Base-by-base conservation (phyloP, 352 stramenopile genomes). In the Phytophthora pisi region DNA sequence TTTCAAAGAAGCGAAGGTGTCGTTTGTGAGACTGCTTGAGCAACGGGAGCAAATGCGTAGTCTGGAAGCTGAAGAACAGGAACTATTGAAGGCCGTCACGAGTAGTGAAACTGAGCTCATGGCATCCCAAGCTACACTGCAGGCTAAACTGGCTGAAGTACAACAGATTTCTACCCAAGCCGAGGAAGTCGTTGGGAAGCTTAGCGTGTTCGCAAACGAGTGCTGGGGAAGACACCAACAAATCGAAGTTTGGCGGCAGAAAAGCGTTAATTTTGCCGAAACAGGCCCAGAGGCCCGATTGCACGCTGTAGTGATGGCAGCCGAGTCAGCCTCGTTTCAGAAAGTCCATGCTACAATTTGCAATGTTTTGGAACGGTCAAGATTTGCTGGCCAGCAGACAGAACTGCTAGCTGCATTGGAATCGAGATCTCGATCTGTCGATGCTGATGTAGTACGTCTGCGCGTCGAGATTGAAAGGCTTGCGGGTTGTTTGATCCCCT, bases 181-280 rank as follows among this genome's bases (percentile, higher is more conserved):
- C 9, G 58, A 71, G 6, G 51, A 66, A 15, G 43, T 72, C 13
- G 54, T 28, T 20, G 42, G 53, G 9, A 74, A 69, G 49, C 57
- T 89, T 7, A 56, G 47, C 3, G 51, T 51, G 18, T 90, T 91
- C 60, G 73, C 60, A 11, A 69, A 72, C 3, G 73, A 89, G 60
- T 91, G 83, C 38, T 55, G 73, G n/a, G 51, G 69, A 58, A 76
- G 75, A 36, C 79, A 91, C 49, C 62, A 64, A 43, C 79, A 92
- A 60, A 81, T 91, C 40, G 57, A 77, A 57, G 30, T 30, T 34
- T 90, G 70, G 77, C 73, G 61, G 31, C 31, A 66, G 26, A 77
- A 77, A 62, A 65, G 61, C 24, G 52, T 70, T 26, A 57, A 4
- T 3, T 81, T 82, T 6, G 58, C 61, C 24, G 69, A 61, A 24